Percentiles rank a stretch among this genome's conserved stretches.
phyloP scores from a whole-genome alignment of 2,329 filamentous ascomycete genomes.

The Penicillium thymicola region DNA sequence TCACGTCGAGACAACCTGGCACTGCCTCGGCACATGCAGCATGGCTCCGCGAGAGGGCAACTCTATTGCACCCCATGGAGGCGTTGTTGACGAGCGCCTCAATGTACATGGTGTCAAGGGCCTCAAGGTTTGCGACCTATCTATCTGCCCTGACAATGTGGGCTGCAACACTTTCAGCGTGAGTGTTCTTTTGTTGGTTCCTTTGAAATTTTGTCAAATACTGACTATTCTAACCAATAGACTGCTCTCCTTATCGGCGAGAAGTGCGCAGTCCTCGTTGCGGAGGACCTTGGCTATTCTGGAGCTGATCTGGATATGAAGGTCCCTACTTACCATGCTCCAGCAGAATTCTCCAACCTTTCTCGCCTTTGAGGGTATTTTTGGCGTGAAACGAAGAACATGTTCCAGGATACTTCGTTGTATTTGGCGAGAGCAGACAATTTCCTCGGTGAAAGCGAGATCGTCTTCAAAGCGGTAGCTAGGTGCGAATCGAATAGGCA shows the following conservation, averaged over 20 bases:
- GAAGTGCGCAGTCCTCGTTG: constrained; percentile 67
- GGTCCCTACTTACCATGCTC: constrained; percentile 62
- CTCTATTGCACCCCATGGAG: constrained; percentile 70
- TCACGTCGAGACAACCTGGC: constrained; percentile 75
- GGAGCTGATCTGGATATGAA: constrained; percentile 74
- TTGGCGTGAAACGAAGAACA: neutral
- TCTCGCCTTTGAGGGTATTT: constrained; percentile 23
- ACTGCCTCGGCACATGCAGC: constrained; percentile 65
- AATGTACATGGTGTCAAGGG: constrained; percentile 75
- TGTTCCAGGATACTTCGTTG: no score
- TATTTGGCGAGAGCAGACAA: no score
- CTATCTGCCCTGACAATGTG: constrained; percentile 75
- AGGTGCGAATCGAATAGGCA: no score
- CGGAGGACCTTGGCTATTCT: constrained; percentile 71
- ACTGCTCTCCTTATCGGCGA: constrained; percentile 73
- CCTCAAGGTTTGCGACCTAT: constrained; percentile 72
- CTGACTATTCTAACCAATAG: constrained; percentile 30
- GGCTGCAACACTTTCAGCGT: constrained; percentile 62
- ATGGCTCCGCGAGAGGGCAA: constrained; percentile 76
- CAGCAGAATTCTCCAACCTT: constrained; percentile 34
- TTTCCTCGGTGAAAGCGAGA: no score
- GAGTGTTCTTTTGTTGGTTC: constrained; percentile 11
- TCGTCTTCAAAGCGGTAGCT: no score
- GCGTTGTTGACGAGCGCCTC: constrained; percentile 71
- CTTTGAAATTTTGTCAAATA: neutral